Conservation (phyloP, 352 stramenopile species). For the Globisporangium canariense region DNA sequence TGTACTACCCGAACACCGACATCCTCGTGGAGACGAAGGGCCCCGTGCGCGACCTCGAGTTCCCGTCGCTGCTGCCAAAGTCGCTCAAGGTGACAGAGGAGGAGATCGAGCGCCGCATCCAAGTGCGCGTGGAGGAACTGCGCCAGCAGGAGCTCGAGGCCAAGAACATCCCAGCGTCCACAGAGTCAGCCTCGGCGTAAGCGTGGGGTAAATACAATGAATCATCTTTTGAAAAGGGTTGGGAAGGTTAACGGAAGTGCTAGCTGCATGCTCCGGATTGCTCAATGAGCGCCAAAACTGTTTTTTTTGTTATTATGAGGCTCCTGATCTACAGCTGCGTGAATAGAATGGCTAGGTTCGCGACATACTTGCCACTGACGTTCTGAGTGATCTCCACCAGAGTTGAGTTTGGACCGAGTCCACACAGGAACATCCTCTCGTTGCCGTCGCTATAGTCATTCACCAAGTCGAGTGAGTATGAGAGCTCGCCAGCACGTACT, state of each 20-base stretch:
- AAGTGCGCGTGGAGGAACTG: conserved; percentile 69
- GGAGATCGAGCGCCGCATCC: conserved; percentile 74
- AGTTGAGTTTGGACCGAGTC: neutral
- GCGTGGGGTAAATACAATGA: too few species aligned
- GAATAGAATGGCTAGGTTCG: conserved; percentile 4
- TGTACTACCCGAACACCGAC: conserved; percentile 65
- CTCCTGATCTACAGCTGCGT: conserved; percentile 8
- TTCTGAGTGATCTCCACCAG: neutral
- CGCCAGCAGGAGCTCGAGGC: conserved; percentile 25
- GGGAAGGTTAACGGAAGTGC: too few species aligned
- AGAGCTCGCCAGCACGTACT: conserved; percentile 2
- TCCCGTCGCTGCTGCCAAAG: conserved; percentile 69
- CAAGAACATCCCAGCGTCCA: neutral
- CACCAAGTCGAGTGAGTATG: neutral
- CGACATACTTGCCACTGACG: neutral
- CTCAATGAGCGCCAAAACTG: too few species aligned
- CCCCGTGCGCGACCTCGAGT: conserved; percentile 45
- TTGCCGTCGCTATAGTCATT: neutral
- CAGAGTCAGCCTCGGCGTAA: neutral
- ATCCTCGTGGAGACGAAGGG: conserved; percentile 61
- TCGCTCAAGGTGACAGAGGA: conserved; percentile 70
- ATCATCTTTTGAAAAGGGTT: too few species aligned
- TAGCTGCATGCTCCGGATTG: too few species aligned
- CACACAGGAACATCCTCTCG: conserved; percentile 2
- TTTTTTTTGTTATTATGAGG: too few species aligned